Conservation (phyloP, 805 yeast species). For the Pichia cabralensis region DNA sequence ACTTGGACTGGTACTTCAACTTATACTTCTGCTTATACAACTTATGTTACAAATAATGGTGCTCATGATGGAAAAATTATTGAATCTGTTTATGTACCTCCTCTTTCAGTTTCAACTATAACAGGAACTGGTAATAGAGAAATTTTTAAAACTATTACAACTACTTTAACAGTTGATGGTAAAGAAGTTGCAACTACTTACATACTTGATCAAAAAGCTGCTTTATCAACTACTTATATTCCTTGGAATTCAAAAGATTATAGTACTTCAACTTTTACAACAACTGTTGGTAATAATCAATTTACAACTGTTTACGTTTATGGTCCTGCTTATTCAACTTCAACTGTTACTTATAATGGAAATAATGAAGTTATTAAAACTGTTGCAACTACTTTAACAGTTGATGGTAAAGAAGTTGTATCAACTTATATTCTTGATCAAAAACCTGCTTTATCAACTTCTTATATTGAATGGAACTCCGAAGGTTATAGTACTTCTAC, state of each 20-base stretch:
- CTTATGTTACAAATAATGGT: background rate
- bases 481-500: background rate
- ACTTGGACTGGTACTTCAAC: background rate
- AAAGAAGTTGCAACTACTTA: background rate
- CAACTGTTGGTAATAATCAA: background rate
- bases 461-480: background rate
- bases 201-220: background rate
- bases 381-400: no score
- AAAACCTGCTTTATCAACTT: conserved; percentile 2
- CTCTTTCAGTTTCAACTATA: conserved; percentile 1
- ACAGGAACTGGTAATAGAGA: background rate
- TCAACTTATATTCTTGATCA: background rate
- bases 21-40: background rate
- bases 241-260: background rate
- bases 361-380: background rate
- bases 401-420: background rate
- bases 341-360: background rate
- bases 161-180: conserved; percentile 1
- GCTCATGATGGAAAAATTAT: conserved; percentile 1
- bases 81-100: conserved; percentile 1
- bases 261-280: background rate
- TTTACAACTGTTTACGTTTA: background rate
- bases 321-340: conserved; percentile 2
- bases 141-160: background rate
- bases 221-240: conserved; percentile 1